Base-by-base conservation (phyloP, 345 rosid genomes). In the Eucalyptus cloeziana region DNA sequence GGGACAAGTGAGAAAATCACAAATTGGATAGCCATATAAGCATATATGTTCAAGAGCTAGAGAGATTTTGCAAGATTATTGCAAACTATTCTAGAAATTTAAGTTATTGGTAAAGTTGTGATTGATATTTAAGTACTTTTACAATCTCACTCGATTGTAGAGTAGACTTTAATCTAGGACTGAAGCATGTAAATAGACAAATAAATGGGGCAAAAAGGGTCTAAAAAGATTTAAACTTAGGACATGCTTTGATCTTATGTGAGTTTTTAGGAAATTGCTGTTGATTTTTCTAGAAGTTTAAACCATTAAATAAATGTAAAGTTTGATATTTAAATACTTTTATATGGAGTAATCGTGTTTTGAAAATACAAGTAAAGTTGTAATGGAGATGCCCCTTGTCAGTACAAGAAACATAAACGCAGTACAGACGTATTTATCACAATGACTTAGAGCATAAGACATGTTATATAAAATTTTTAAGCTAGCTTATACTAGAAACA, bases 1-100 rank as follows among this genome's bases (percentile, higher is more conserved):
- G 33, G 69, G 69, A 62, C 16, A 13, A 30, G 69, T 0, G 8
- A 62, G 16, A 27, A 30, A 62, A 62, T 62, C 4, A 13, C 16
- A 5, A 62, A 62, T 6, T 62, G 33, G 8, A 62, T 13, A 1
- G 33, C 4, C 69, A 30, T 30, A 60, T 60, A 60, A 60, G 0
- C 31, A 27, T 60, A 60, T 60, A 12, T 30, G 4, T 60, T 60
- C 2, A 60, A 60, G 67, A 60, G 31, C 7, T 2, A 11, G 67
- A 2, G 0, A 27, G 67, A 11, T 27, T 0, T 2, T 27, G 15
- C 0, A 12, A 25, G 67, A 60, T 27, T 2, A 0, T 0, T 27
- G 6, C 1, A 60, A 0, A 60, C 2, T 2, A 2, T 60, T 12
- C 0, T 60, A 60, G 15, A 60, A 27, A 13, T 60, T 60, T 27